A percentile compares a stretch with the other conserved stretches of the same genome.
Evolutionary conservation across 2,329 filamentous ascomycete species (phyloP).

Genomic region (Didymella glomerata): DNA sequence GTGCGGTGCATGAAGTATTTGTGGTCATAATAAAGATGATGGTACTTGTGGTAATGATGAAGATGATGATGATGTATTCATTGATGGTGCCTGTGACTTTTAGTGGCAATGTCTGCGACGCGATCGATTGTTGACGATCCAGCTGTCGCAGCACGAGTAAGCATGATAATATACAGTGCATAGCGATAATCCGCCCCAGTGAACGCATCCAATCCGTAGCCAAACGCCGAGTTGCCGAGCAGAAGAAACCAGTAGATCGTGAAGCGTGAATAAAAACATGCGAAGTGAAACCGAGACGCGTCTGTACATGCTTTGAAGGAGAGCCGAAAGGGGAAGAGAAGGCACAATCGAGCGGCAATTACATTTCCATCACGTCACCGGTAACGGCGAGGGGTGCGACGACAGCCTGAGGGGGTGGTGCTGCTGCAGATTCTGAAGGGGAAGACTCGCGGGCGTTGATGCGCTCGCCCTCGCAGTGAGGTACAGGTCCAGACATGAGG

Average conservation of each 20-base stretch:
- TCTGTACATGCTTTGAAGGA: constrained; percentile 31
- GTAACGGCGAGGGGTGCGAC: constrained; percentile 33
- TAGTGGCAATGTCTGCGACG: constrained; percentile 34
- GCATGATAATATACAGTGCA: constrained; percentile 45
- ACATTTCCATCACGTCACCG: constrained; percentile 50
- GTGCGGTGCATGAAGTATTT: background rate
- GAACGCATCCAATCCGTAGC: constrained; percentile 42
- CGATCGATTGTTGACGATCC: constrained; percentile 47
- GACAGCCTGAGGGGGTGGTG: constrained; percentile 34
- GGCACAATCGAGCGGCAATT: constrained; percentile 10
- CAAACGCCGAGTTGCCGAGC: constrained; percentile 45
- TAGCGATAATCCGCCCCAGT: constrained; percentile 38
- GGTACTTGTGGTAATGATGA: background rate
- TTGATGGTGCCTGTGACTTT: constrained; percentile 21
- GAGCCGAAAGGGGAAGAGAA: constrained; percentile 29
- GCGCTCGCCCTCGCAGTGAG: constrained; percentile 49
- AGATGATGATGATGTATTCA: constrained; percentile 9
- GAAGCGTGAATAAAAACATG: constrained; percentile 34
- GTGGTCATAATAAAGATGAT: too few species aligned
- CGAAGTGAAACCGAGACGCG: constrained; percentile 34
- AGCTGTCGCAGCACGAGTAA: constrained; percentile 46
- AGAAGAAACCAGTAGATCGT: constrained; percentile 39
- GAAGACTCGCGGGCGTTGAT: constrained; percentile 50
- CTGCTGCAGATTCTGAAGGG: constrained; percentile 39
- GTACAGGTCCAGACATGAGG: constrained; percentile 49